Evolutionary conservation across 148 eudicot species (phyloP).

Genomic region (Vaccinium darrowii): DNA sequence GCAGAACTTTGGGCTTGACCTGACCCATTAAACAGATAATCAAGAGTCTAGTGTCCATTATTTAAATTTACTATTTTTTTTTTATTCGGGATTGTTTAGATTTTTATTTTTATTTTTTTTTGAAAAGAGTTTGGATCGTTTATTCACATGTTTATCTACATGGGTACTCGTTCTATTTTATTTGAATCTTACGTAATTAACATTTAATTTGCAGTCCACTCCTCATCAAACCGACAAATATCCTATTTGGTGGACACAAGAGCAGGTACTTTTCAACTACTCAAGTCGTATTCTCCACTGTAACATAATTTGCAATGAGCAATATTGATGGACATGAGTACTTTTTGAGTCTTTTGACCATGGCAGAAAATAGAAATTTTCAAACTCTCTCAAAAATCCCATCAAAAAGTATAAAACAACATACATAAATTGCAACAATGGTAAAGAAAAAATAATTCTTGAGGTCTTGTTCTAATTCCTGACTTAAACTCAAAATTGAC

Average conservation of each 20-base stretch:
- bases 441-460: neutral
- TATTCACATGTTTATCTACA: too few relatives aligned
- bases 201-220: neutral
- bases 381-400: neutral
- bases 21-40: neutral
- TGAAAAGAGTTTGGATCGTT: too few relatives aligned
- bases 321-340: neutral
- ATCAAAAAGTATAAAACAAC: neutral
- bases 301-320: too few relatives aligned
- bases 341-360: neutral
- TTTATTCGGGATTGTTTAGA: neutral
- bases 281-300: neutral
- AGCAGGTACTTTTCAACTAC: neutral
- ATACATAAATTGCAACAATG: neutral
- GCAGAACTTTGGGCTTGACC: neutral
- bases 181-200: neutral
- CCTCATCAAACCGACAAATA: neutral
- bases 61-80: neutral
- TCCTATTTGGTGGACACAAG: neutral
- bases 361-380: neutral
- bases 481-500: too few relatives aligned
- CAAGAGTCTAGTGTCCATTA: neutral
- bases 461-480: neutral
- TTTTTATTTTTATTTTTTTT: neutral
- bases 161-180: neutral